Evolutionary conservation across 2,329 filamentous ascomycete genomes (phyloP).

Genomic region (Penicillium expansum): DNA sequence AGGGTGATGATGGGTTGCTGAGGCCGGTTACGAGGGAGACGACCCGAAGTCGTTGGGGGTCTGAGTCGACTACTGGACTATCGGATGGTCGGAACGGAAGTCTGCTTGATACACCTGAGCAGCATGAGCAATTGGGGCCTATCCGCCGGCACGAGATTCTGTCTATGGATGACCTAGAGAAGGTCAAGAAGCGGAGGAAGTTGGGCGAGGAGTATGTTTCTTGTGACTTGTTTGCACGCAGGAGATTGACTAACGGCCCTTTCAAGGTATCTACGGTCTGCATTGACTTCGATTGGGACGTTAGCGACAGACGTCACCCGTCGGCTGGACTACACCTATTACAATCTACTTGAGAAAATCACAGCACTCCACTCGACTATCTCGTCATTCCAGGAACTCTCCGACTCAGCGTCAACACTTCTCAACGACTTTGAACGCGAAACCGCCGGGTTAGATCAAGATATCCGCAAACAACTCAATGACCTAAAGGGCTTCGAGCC

Average conservation of each 20-base stretch:
- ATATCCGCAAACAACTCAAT: conserved; percentile 38
- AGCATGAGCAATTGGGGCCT: conserved; percentile 26
- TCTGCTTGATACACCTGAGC: conserved; percentile 27
- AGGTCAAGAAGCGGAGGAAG: conserved; percentile 64
- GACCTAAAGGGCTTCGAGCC: conserved; percentile 40
- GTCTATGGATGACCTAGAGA: conserved; percentile 37
- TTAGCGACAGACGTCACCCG: conserved; percentile 45
- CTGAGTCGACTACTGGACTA: conserved; percentile 29
- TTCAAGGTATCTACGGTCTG: conserved; percentile 33
- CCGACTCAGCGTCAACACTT: conserved; percentile 36
- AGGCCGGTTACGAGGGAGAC: conserved; percentile 33
- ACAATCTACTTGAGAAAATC: conserved; percentile 47
- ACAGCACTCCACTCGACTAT: conserved; percentile 42
- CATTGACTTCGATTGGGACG: conserved; percentile 37
- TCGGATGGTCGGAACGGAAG: conserved; percentile 31
- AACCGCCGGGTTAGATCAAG: conserved; percentile 35
- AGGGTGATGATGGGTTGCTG: conserved; percentile 31
- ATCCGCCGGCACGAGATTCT: conserved; percentile 31
- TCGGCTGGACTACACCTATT: conserved; percentile 49
- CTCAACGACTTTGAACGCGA: conserved; percentile 41
- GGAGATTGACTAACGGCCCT: neutral
- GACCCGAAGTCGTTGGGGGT: conserved; percentile 33
- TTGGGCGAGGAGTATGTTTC: conserved; percentile 66
- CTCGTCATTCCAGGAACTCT: conserved; percentile 42
- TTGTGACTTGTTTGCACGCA: neutral